Percentiles rank a stretch among this genome's conserved stretches.
phyloP scores from a whole-genome alignment of 345 rosid species.

The thale cress (Arabidopsis thaliana) region DNA sequence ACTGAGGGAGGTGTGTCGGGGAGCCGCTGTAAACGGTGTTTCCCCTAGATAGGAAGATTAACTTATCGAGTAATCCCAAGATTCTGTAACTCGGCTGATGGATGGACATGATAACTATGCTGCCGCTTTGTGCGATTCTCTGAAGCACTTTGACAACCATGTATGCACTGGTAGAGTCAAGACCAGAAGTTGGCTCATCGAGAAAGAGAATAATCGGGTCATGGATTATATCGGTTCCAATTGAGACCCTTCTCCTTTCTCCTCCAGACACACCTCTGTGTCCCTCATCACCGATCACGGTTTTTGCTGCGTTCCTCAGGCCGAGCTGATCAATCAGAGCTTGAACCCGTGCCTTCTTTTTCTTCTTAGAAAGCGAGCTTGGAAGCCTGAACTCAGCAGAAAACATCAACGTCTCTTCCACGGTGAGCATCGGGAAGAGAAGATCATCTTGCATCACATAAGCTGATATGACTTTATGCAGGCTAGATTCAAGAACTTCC shows the following conservation, averaged over 20 bases:
- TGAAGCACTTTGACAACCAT: constrained; percentile 94
- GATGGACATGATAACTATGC: constrained; percentile 88
- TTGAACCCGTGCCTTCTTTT: constrained; percentile 78
- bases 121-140: constrained; percentile 81
- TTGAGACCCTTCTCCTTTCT: constrained; percentile 85
- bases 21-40: constrained; percentile 76
- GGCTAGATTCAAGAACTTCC: constrained; percentile 67
- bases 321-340: constrained; percentile 90
- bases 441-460: constrained; percentile 98
- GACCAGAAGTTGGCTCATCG: constrained; percentile 94
- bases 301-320: constrained; percentile 65
- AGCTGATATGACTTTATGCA: constrained; percentile 84
- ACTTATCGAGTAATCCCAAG: constrained; percentile 65
- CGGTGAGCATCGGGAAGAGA: constrained; percentile 88
- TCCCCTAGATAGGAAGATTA: constrained; percentile 82
- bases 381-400: constrained; percentile 95
- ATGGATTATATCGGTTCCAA: constrained; percentile 75
- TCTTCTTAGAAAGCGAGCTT: constrained; percentile 66
- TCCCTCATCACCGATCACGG: constrained; percentile 94
- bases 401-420: constrained; percentile 91
- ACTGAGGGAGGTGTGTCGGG: constrained; percentile 56
- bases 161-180: constrained; percentile 91
- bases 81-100: constrained; percentile 96
- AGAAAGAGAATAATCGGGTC: constrained; percentile 87
- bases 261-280: constrained; percentile 95